A percentile compares a stretch with the other conserved stretches of the same genome.
These are phyloP conservation scores for Paramecium octaurelia DNA, from an alignment of 73 alveolate genomes.

Conservation along the genomic window DNA sequence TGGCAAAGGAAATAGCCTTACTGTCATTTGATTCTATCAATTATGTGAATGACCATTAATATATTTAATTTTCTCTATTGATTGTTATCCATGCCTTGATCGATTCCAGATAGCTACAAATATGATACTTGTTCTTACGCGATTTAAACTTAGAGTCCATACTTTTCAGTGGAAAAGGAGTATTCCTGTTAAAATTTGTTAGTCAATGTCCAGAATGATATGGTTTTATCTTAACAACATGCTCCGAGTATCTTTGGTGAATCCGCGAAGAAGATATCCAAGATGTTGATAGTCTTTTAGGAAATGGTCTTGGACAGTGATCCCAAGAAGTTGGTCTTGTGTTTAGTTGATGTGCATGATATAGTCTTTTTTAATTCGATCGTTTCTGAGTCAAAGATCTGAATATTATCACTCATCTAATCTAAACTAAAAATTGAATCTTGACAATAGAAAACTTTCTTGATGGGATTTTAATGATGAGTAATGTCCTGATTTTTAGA, in stretches of 20 bases:
- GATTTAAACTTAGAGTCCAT: background rate
- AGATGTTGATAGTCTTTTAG: background rate
- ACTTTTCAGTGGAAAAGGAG: background rate
- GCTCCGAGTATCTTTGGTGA: background rate
- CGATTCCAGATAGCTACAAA: conserved; percentile 14
- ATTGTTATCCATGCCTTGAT: conserved; percentile 20
- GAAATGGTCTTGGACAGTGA: background rate
- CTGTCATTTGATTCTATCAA: conserved; percentile 35
- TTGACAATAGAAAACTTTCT: conserved; percentile 15
- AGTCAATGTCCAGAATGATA: conserved; percentile 6
- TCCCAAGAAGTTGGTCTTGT: background rate
- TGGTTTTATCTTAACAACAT: conserved; percentile 22
- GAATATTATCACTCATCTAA: conserved; percentile 1
- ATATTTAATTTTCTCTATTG: background rate
- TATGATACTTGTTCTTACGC: background rate
- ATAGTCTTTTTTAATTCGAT: background rate
- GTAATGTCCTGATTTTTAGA: background rate
- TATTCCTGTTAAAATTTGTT: background rate
- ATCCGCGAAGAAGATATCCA: conserved; percentile 19
- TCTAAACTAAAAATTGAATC: background rate
- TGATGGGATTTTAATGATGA: background rate
- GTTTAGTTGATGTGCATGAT: background rate
- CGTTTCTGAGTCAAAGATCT: background rate
- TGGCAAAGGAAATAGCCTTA: background rate
- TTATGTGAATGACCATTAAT: conserved; percentile 15